Base-by-base conservation (phyloP, 163 green algal genomes). In the Scenedesmus sp. region DNA sequence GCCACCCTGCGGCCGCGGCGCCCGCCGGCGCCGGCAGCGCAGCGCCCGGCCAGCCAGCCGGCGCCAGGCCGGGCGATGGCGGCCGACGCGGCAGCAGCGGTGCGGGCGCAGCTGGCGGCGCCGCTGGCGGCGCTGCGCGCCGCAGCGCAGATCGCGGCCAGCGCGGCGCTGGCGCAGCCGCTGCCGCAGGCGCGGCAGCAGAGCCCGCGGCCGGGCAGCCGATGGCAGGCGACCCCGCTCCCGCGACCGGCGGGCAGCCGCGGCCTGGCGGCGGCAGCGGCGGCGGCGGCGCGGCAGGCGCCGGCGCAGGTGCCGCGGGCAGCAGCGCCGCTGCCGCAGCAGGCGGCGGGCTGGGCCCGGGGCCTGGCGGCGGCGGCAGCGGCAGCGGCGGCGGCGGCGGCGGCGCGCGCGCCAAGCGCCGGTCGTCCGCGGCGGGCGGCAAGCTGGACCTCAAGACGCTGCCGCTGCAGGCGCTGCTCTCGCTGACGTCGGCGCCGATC, bases 401-500 rank as follows among this genome's bases (percentile, higher is more conserved):
- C 39, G 31, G 58, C 58, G 26, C 29, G 17, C 58, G 45, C 31
- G 58, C 31, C 58, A 66, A 66, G 58, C 58, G 58, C 18, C 51
- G 33, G 62, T 47, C 62, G n/a, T 6, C 39, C 39, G 39, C 39
- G 10, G 39, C 39, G 1, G 24, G 31, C 33, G 54, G 53, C 42
- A 77, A 77, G 54, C 36, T 77, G 15, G 69, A 67, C n/a, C 39
- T 77, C 14, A 67, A 77, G 18, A 14, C 54, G 13, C 45, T 66
- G 69, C 69, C 69, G 10, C 36, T 77, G 34, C 69, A 77, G 39
- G 54, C 69, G 4, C 54, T 77, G 5, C 26, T 77, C 34, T 77
- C 69, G 2, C 53, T 77, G 15, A 67, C 69, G 0, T 58, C 34
- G 17, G 39, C 69, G 22, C 69, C 69, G 4, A 48, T 66, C 42